A percentile compares a stretch with the other conserved stretches of the same genome.
phyloP scores from a whole-genome alignment of 1,139 yeast genomes.

The Pichia sorboxylosa region DNA sequence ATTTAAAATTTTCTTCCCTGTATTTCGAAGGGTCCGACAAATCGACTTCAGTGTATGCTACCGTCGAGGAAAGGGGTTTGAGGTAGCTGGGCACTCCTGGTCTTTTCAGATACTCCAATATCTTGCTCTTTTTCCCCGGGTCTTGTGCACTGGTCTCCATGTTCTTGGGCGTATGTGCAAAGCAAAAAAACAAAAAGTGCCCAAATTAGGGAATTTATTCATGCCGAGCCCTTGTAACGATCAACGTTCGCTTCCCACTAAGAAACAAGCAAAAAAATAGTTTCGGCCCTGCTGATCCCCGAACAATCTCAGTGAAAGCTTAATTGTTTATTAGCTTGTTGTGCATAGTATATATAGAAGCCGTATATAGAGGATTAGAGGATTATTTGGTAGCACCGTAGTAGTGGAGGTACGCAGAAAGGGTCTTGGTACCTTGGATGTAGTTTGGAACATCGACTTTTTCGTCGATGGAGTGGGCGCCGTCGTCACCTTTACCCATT shows the following conservation, averaged over 20 bases:
- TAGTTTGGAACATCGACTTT: constrained; percentile 82
- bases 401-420: constrained; percentile 89
- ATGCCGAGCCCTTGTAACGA: too few relatives aligned
- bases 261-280: too few relatives aligned
- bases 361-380: too few relatives aligned
- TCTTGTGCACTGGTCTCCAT: too few relatives aligned
- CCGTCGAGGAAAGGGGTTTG: constrained; percentile 11
- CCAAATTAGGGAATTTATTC: too few relatives aligned
- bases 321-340: too few relatives aligned
- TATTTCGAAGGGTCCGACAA: constrained; percentile 6
- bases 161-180: too few relatives aligned
- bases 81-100: constrained; percentile 16
- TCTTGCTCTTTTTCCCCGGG: neutral
- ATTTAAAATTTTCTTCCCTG: constrained; percentile 11
- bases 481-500: constrained; percentile 98
- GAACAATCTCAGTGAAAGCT: too few relatives aligned
- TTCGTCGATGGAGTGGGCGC: constrained; percentile 97
- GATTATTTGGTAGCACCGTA: constrained; percentile 30
- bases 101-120: constrained; percentile 10
- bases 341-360: too few relatives aligned
- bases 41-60: constrained; percentile 11
- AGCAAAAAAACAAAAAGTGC: too few relatives aligned
- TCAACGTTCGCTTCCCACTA: too few relatives aligned
- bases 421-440: constrained; percentile 86
- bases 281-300: too few relatives aligned